Conservation (phyloP, 176 grass and related monocot species). For the Eleusine coracana region DNA sequence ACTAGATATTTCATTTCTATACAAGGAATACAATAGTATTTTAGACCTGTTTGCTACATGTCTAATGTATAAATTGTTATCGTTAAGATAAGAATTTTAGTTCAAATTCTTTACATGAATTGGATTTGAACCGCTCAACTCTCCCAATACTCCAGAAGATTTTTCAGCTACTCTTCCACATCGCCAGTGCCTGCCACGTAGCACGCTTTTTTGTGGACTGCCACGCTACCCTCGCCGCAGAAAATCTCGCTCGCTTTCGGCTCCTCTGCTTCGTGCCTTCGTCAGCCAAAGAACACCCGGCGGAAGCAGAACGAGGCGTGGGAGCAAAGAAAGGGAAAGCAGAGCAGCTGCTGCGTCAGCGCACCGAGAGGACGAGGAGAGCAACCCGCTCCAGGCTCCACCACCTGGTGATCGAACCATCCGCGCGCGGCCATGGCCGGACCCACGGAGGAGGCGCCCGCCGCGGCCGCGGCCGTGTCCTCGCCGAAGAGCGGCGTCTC, state of each 20-base stretch:
- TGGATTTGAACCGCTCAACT: background rate
- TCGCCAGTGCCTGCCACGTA: conserved; percentile 1
- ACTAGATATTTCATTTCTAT: too few relatives aligned
- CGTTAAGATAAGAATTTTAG: too few relatives aligned
- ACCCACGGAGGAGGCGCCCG: conserved; percentile 24
- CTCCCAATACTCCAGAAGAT: background rate
- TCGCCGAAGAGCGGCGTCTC: conserved; percentile 36
- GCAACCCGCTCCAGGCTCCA: background rate
- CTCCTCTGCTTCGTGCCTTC: background rate
- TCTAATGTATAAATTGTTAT: too few relatives aligned
- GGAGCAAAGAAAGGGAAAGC: background rate
- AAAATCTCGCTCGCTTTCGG: background rate
- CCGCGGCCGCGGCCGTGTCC: background rate
- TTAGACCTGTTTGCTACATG: background rate
- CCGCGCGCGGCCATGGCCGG: conserved; percentile 39
- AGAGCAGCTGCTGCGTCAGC: background rate
- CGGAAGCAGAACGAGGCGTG: background rate
- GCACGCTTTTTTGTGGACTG: background rate
- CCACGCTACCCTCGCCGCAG: background rate
- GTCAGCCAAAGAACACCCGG: background rate
- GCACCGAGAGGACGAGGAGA: background rate
- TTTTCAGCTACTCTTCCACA: background rate
- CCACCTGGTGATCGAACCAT: background rate
- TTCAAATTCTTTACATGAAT: background rate
- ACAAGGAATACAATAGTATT: background rate